A percentile compares a stretch with the other conserved stretches of the same genome.
These are phyloP conservation scores for Coemansia sp. DNA, from an alignment of 192 early-diverging fungal genomes.

Conservation along the genomic window DNA sequence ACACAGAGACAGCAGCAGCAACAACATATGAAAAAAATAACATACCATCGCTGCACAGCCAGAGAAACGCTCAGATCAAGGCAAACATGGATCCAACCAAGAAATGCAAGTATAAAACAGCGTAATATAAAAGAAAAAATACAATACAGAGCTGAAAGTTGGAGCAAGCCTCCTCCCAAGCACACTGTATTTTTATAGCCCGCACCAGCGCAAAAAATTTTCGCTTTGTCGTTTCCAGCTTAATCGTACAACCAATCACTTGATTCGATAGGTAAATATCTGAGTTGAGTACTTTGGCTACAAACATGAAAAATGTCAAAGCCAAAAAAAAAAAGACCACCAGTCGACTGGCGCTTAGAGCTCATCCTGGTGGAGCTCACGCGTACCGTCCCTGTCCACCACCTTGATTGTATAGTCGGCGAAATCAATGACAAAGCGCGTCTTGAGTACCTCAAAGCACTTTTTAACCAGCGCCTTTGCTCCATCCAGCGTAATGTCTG, in stretches of 20 bases:
- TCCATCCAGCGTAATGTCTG: conserved; percentile 80
- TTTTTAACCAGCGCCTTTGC: conserved; percentile 79
- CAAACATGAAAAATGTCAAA: neutral
- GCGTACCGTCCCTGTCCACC: conserved; percentile 84
- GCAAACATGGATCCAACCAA: neutral
- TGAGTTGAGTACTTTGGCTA: neutral
- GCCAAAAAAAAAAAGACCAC: neutral
- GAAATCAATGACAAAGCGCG: conserved; percentile 83
- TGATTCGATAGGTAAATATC: neutral
- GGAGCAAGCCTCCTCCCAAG: neutral
- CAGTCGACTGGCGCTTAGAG: neutral
- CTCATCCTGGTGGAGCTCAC: conserved; percentile 15
- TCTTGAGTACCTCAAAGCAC: conserved; percentile 82
- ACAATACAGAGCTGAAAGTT: neutral
- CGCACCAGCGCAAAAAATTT: neutral
- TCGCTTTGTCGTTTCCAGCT: neutral
- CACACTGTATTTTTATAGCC: neutral
- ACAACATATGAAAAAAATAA: neutral
- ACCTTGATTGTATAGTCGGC: conserved; percentile 85
- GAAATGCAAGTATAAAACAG: too few species aligned
- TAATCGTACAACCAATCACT: neutral
- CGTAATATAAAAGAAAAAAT: neutral
- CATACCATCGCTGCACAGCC: conserved; percentile 5
- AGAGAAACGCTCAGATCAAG: neutral
- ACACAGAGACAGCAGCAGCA: neutral